These are phyloP conservation scores for Aspergillus coremiiformis DNA, from an alignment of 495 filamentous ascomycete genomes.

Conservation along the genomic window DNA sequence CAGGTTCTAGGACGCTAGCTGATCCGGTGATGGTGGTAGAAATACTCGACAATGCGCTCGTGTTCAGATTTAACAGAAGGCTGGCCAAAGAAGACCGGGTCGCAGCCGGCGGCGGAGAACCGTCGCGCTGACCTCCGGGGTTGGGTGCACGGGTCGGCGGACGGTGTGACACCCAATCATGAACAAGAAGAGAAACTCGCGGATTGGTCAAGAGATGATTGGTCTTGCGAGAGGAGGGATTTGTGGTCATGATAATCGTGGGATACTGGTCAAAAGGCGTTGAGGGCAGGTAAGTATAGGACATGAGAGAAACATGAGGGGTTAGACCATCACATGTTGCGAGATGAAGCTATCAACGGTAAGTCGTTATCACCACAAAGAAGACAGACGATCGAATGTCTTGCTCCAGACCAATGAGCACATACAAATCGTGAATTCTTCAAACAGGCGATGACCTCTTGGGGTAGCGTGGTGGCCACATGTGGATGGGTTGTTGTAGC, in stretches of 20 bases:
- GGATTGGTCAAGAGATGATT: constrained; percentile 81
- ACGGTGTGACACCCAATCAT: constrained; percentile 96
- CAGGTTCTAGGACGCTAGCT: constrained; percentile 61
- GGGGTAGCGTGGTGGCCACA: constrained; percentile 60
- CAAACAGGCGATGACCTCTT: constrained; percentile 80
- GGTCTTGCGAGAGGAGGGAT: constrained; percentile 81
- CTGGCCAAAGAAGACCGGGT: constrained; percentile 66
- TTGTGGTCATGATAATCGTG: constrained; percentile 89
- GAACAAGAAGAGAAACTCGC: constrained; percentile 86
- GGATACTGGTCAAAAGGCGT: constrained; percentile 66
- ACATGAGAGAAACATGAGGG: constrained; percentile 96
- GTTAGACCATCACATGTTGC: constrained; percentile 76
- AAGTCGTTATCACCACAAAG: not conserved
- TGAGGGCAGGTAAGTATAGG: constrained; percentile 91
- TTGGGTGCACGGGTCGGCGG: constrained; percentile 62
- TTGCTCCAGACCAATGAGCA: not conserved
- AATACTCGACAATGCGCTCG: constrained; percentile 78
- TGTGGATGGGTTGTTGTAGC: constrained; percentile 64
- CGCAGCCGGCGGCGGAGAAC: constrained; percentile 56
- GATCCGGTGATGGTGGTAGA: constrained; percentile 86
- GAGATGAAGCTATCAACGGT: constrained; percentile 68
- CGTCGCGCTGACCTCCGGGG: constrained; percentile 46
- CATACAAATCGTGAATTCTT: constrained; percentile 92
- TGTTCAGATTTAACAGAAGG: constrained; percentile 83
- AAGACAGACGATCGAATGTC: not conserved